Base-by-base conservation (phyloP, 2,329 filamentous ascomycete genomes). In the Mycosphaerella sp. region DNA sequence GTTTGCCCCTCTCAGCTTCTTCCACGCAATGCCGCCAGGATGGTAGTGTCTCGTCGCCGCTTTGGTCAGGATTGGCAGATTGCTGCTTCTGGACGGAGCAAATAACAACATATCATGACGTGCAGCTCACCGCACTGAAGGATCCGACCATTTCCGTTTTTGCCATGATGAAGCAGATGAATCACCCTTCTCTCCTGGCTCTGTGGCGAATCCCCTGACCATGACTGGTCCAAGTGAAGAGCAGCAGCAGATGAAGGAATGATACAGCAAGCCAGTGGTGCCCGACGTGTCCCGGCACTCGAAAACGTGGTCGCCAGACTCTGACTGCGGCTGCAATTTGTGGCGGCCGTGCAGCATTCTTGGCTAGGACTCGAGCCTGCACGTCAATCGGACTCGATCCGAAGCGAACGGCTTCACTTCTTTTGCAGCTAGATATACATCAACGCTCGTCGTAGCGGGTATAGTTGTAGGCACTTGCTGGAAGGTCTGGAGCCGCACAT, bases 401-500 rank as follows among this genome's bases (percentile, higher is more conserved):
- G 14, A 21, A 43, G 48, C 34, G 31, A 17, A 31, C 23, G 10
- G n/a, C 39, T 31, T 14, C 41, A 31, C 21, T 23, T 32, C 31
- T 23, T 41, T 10, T 39, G 42, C 48, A 42, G 43, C 41, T 39
- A 45, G 39, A 39, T 32, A 12, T 38, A 17, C 29, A 51, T 41
- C 48, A 38, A 45, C 41, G 40, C 31, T 36, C 48, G 32, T 45
- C 17, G 48, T 51, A 32, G 40, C 48, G 45, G 26, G 23, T 26
- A 41, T 26, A 31, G 34, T 45, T 41, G 45, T 45, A 41, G 31
- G 48, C 23, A 31, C 41, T 26, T 23, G 41, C 29, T 17, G 41
- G 41, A 17, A 45, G 41, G 42, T 45, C 42, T 45, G 48, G 41
- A 51, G 48, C 48, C 48, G 32, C 45, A 51, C 48, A 41, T 17